phyloP scores from a whole-genome alignment of 2,329 filamentous ascomycete species.

The Cordyceps militaris region DNA sequence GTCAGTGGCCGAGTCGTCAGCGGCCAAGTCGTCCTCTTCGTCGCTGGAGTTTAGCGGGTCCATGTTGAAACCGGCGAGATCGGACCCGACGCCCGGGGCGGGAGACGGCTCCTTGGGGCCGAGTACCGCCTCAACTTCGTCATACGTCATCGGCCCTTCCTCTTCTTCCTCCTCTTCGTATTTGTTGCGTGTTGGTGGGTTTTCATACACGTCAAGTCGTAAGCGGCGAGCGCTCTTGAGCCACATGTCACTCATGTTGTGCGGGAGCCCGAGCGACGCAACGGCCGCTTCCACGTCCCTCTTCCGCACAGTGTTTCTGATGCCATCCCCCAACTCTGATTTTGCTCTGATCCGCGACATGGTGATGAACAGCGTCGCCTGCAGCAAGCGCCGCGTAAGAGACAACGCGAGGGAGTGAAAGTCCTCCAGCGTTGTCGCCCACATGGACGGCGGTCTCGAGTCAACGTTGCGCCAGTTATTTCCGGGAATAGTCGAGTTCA shows the following conservation, averaged over 20 bases:
- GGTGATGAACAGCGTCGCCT: constrained; percentile 63
- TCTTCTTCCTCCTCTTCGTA: constrained; percentile 20
- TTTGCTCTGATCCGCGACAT: constrained; percentile 57
- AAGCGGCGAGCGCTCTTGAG: constrained; percentile 41
- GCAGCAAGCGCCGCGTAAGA: constrained; percentile 63
- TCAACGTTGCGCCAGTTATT: constrained; percentile 62
- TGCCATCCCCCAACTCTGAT: constrained; percentile 23
- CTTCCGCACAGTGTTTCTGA: constrained; percentile 28
- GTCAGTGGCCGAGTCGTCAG: constrained; percentile 12
- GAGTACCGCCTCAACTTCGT: constrained; percentile 37
- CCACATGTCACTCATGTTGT: constrained; percentile 38
- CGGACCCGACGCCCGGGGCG: neutral
- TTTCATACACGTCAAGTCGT: constrained; percentile 39
- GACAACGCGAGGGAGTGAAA: constrained; percentile 62
- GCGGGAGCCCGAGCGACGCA: constrained; percentile 37
- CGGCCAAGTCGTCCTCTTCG: neutral
- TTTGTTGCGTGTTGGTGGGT: constrained; percentile 21
- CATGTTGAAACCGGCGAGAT: neutral
- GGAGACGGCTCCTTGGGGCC: constrained; percentile 12
- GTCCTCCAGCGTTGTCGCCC: constrained; percentile 68
- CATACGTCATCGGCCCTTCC: constrained; percentile 31
- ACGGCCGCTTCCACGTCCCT: constrained; percentile 45
- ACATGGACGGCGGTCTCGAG: constrained; percentile 60
- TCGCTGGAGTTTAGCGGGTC: neutral
- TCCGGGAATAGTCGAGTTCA: constrained; percentile 58